Evolutionary conservation across 257 asterid genomes (phyloP), one percentile per base, ranked within the genome.

Genomic region (Capsicum pubescens): DNA sequence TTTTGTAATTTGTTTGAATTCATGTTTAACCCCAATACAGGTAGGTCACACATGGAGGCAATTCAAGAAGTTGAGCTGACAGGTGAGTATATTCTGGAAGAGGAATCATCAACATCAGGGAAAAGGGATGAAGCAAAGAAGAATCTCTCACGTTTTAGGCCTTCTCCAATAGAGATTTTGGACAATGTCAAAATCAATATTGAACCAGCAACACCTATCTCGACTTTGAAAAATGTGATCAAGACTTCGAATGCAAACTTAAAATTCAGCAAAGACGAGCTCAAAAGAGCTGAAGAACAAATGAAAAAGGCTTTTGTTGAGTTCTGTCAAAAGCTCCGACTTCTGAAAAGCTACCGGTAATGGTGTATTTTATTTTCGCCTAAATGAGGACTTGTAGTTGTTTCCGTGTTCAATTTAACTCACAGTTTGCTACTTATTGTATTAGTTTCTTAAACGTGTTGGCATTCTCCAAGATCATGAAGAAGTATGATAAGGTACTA

Each of bases 401-500:
- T 71, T 9, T 68, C 15, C 10, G 7, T 15, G 12, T 82, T 72
- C 66, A 8, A 19, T 46, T n/a, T 64, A 84, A 84, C 86, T 55
- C 71, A 71, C 46, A 35, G 8, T 19, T 16, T 55, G 83, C 63
- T 81, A 61, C 5, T 55, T 84, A 57, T 52, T 80, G n/a, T 87
- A 80, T 15, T 89, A 93, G 98, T 88, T 95, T 93, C 91, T 84
- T 95, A 94, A 95, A 95, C 68, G 86, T 71, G 87, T 91, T 93
- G 89, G 98, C 98, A 35, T 89, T 91, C 87, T 92, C 97, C 54
- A 95, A 93, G 94, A 95, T 93, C 84, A 82, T 93, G 97, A 93
- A 93, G 95, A 95, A 95, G 91, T 93, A 93, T 78, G 96, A 95
- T 84, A 95, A 95, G 98, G 98, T 94, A 87, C 46, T 54, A n/a